A percentile compares a stretch with the other conserved stretches of the same genome.
These are phyloP conservation scores for Triticum turgidum DNA, from an alignment of 176 grass and related monocot genomes.

Conservation along the genomic window DNA sequence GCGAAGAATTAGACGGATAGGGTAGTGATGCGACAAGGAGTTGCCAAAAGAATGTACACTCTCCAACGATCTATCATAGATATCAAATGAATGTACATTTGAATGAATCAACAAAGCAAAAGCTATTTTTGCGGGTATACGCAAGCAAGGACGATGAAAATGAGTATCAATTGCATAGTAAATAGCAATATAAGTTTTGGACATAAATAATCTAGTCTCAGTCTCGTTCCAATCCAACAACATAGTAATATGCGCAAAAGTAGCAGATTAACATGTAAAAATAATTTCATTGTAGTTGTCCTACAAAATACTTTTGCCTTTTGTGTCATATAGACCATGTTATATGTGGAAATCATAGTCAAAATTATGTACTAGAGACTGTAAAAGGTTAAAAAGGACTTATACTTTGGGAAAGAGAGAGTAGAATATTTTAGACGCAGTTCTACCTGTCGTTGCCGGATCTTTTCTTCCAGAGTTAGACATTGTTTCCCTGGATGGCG, in stretches of 20 bases:
- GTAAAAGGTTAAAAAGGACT: neutral
- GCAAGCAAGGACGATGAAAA: too few species aligned
- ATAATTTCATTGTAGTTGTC: too few species aligned
- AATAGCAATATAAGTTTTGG: neutral
- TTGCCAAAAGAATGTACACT: neutral
- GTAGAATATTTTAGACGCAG: neutral
- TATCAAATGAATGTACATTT: neutral
- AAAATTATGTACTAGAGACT: neutral
- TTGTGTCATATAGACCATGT: too few species aligned
- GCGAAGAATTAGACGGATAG: neutral
- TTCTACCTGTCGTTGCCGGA: neutral
- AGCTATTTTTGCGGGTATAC: too few species aligned
- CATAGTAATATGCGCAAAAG: neutral
- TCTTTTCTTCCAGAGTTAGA: neutral
- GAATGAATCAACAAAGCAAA: neutral
- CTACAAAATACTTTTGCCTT: too few species aligned
- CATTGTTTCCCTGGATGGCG: slow-evolving; percentile 35
- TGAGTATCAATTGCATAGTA: too few species aligned
- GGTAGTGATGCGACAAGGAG: neutral
- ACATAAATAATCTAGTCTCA: neutral
- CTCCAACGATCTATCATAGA: neutral
- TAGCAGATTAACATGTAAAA: too few species aligned
- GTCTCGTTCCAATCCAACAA: neutral
- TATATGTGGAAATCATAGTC: neutral
- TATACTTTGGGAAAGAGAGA: neutral